Base-by-base conservation (phyloP, 805 yeast genomes). In the Suhomyces emberorum region DNA sequence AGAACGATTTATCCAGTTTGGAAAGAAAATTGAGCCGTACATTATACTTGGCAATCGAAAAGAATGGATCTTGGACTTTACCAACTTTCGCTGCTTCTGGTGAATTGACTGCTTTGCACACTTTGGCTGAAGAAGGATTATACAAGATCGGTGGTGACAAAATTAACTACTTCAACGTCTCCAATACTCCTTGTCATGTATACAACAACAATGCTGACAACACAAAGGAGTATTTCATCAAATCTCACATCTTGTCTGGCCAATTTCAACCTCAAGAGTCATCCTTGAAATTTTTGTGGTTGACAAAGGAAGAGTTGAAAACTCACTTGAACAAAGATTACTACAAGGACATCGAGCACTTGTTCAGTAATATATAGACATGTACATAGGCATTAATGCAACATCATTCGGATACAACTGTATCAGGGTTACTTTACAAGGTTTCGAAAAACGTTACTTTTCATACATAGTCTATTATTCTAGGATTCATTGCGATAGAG, bases 191-290 rank as follows among this genome's bases (percentile, higher is more conserved):
- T 27, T 82, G 89, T 28, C 88, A 81, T 29, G 78, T 83, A 1
- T 54, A 82, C 43, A 69, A 76, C 47, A 72, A 66, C 43, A 33
- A 48, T 10, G 39, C 34, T 10, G 51, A 48, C 25, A 53, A 55
- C 22, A 52, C 52, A 21, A 55, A 60, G 49, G 91, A 85, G 50
- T 93, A 81, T 55, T 68, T 85, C 50, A 77, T 93, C 50, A 88
- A 87, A 62, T 83, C 95, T 22, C 96, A 88, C 57, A 87, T 91
- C 39, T 65, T 91, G 49, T 84, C 95, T 9, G 98, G 98, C 30
- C 66, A 69, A 43, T 89, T 89, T 59, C 62, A 63, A 34, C 65
- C 70, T 8, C 55, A 59, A 28, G 51, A 60, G 14, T 50, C 60
- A 8, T 51, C 57, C 24, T 47, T 62, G 32, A 81, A 82, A 37